Base-by-base conservation (phyloP, 2,329 filamentous ascomycete species). In the Curvularia lunata region DNA sequence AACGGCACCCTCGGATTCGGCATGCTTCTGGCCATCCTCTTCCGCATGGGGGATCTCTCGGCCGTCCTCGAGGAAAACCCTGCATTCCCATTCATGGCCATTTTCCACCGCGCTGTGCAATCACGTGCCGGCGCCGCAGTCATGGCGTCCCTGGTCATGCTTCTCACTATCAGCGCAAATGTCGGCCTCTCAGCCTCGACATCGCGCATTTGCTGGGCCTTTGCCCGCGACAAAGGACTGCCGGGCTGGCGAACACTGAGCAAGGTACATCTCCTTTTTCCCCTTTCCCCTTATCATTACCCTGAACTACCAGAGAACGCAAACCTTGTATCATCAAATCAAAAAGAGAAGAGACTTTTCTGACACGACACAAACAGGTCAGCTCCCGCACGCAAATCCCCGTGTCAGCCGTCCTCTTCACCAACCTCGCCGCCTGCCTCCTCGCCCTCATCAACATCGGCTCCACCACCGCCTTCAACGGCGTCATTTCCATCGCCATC, bases 401-500 rank as follows among this genome's bases (percentile, higher is more conserved):
- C 1, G 71, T 82, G 10, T 61, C 66, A 27, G 62, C 70, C 1
- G 64, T 73, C 16, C 56, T 55, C 27, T 43, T 61, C 12, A 69
- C 69, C 13, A 70, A 78, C 19, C 56, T 77, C 7, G 67, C 81
- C 25, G 76, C 77, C 28, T 66, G 72, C 23, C 66, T 83, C 3
- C 73, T 84, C 18, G 77, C 77, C 0, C 70, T 84, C 18, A 80
- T 84, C 67, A 82, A 83, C 62, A 77, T 84, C 56, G 82, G 81
- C 4, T 68, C 66, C 1, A 54, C 64, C 8, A 58, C 61, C 5
- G 71, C 67, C 3, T 74, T 73, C 62, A 70, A 67, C 45, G 67
- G 61, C 18, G 61, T 74, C 40, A 67, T 70, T n/a, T 71, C 68
- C 16, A 54, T 74, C 6, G 59, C 63, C 8, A 67, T 73, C n/a